phyloP scores from a whole-genome alignment of 306 rosid species.

The Begonia fuchsioides region DNA sequence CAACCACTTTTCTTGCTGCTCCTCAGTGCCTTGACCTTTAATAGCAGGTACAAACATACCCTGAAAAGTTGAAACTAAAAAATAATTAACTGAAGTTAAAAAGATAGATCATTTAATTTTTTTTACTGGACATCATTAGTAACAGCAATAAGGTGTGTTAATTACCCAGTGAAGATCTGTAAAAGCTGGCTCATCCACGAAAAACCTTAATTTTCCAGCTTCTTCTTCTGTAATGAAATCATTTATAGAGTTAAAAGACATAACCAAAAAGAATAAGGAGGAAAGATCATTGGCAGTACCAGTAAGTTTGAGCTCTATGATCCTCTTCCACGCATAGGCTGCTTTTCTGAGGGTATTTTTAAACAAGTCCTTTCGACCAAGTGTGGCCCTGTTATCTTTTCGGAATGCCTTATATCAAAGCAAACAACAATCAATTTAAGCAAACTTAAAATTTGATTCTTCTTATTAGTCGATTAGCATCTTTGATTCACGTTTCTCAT shows the following conservation, averaged over 20 bases:
- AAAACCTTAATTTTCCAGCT: conserved; percentile 50
- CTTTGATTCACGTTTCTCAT: no score
- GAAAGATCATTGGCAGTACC: conserved; percentile 19
- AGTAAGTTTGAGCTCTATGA: conserved; percentile 59
- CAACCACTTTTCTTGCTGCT: conserved; percentile 86
- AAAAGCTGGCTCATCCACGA: conserved; percentile 68
- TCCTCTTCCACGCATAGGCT: conserved; percentile 75
- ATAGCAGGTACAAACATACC: conserved; percentile 91
- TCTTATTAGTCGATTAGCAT: no score
- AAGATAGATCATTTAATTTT: neutral
- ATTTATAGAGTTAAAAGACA: neutral
- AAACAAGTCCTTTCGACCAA: conserved; percentile 63
- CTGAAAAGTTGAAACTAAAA: conserved; percentile 23
- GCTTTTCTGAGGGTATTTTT: conserved; percentile 70
- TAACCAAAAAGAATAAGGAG: no score
- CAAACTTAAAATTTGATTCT: no score
- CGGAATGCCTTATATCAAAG: conserved; percentile 36
- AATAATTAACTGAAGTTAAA: neutral
- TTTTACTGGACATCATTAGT: no score
- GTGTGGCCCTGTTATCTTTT: conserved; percentile 52
- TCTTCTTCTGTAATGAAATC: conserved; percentile 52
- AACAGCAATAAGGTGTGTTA: neutral
- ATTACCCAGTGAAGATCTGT: conserved; percentile 97
- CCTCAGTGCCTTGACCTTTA: conserved; percentile 82
- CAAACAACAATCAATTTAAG: neutral